A percentile compares a stretch with the other conserved stretches of the same genome.
Evolutionary conservation across 2,329 filamentous ascomycete species (phyloP).

Genomic region (Penicillium sp.): DNA sequence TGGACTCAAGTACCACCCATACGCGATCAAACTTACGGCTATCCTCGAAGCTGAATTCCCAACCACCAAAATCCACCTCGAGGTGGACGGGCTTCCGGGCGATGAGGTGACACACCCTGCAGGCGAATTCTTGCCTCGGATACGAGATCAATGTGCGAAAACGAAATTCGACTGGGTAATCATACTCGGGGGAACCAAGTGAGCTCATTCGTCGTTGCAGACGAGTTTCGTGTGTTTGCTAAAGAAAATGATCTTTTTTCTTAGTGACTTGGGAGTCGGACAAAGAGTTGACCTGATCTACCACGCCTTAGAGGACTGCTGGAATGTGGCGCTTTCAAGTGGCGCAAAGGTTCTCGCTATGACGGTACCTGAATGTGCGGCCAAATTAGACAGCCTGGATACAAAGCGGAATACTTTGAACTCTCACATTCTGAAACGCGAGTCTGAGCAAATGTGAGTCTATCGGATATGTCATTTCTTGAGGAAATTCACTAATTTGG

Average conservation of each 20-base stretch:
- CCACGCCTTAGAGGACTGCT: slow-evolving; percentile 50
- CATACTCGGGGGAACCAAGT: slow-evolving; percentile 63
- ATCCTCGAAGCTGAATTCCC: slow-evolving; percentile 50
- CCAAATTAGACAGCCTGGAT: slow-evolving; percentile 29
- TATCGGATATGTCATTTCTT: background rate
- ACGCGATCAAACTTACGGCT: slow-evolving; percentile 50
- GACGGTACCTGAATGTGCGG: slow-evolving; percentile 57
- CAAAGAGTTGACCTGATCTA: slow-evolving; percentile 45
- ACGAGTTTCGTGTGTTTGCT: background rate
- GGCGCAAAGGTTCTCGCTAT: slow-evolving; percentile 60
- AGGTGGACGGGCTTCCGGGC: slow-evolving; percentile 53
- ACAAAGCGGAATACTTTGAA: slow-evolving; percentile 51
- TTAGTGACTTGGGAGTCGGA: slow-evolving; percentile 47
- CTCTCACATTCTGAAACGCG: slow-evolving; percentile 50
- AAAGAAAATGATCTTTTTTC: background rate
- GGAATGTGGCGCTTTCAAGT: slow-evolving; percentile 50
- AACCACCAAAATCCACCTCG: slow-evolving; percentile 39
- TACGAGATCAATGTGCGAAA: slow-evolving; percentile 27
- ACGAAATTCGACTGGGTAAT: slow-evolving; percentile 59
- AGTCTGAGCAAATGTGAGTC: slow-evolving; percentile 54
- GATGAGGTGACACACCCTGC: slow-evolving; percentile 46
- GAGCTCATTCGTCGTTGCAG: background rate
- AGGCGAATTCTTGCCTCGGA: slow-evolving; percentile 30
- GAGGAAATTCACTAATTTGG: slow-evolving; percentile 1
- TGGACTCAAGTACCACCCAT: slow-evolving; percentile 52